These are phyloP conservation scores for Paraleonurus japonicus DNA, from an alignment of 257 asterid species.

Conservation along the genomic window DNA sequence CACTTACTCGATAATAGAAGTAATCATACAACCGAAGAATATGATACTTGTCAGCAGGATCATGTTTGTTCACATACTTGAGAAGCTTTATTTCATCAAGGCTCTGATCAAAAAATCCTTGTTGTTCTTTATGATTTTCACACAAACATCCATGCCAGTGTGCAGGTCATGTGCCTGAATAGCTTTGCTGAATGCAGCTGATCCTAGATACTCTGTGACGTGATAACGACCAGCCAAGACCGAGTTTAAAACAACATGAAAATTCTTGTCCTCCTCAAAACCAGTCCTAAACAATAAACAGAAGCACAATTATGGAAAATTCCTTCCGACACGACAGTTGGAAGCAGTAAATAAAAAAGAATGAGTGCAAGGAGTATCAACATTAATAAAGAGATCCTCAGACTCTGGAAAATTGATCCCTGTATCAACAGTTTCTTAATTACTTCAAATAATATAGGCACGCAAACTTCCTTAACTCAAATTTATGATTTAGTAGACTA, in stretches of 20 bases:
- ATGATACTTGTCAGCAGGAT: conserved; percentile 97
- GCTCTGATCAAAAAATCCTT: conserved; percentile 99
- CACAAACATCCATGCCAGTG: conserved; percentile 99
- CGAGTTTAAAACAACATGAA: conserved; percentile 82
- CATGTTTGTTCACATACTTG: conserved; percentile 93
- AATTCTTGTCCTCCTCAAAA: conserved; percentile 98
- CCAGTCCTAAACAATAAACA: conserved; percentile 74
- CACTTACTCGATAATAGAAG: conserved; percentile 91
- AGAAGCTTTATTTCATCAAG: conserved; percentile 99
- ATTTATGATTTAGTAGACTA: neutral
- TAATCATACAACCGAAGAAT: conserved; percentile 91
- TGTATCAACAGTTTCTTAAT: neutral
- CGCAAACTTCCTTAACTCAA: conserved; percentile 7
- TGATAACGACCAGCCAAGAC: conserved; percentile 96
- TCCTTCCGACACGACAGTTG: neutral
- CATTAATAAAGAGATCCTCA: neutral
- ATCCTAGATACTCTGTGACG: conserved; percentile 98
- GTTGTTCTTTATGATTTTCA: conserved; percentile 95
- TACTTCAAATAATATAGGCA: neutral
- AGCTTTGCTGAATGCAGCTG: conserved; percentile 99
- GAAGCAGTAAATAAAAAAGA: neutral
- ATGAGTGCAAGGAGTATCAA: neutral
- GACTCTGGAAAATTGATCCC: neutral
- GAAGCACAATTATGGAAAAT: conserved; percentile 29
- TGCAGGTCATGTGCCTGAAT: conserved; percentile 99